Percentiles rank a stretch among this genome's conserved stretches.
Evolutionary conservation across 257 asterid genomes (phyloP).

Genomic region (Cordia subcordata): DNA sequence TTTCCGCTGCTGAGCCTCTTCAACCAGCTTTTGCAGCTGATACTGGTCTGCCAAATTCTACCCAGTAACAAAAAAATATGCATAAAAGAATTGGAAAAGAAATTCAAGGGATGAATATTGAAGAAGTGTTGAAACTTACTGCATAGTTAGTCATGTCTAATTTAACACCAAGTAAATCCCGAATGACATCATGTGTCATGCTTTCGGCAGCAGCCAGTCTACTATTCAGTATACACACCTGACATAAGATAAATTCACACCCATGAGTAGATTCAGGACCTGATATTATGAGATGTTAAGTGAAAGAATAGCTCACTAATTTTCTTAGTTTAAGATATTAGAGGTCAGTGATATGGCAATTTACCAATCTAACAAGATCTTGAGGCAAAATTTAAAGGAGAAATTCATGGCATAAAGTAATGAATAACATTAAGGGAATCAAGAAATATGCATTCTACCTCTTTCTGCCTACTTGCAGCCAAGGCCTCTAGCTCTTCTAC

Average conservation of each 20-base stretch:
- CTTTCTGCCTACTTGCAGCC: constrained; percentile 61
- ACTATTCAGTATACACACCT: constrained; percentile 71
- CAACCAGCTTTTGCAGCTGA: constrained; percentile 67
- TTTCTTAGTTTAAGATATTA: too few species aligned
- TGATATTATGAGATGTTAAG: too few species aligned
- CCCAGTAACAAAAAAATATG: constrained; percentile 9
- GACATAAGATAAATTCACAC: constrained; percentile 19
- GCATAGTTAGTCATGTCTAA: constrained; percentile 77
- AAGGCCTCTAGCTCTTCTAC: constrained; percentile 73
- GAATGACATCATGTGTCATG: constrained; percentile 95
- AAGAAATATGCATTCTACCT: constrained; percentile 33
- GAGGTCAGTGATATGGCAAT: too few species aligned
- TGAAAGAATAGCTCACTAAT: too few species aligned
- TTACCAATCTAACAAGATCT: too few species aligned
- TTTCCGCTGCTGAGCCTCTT: constrained; percentile 67
- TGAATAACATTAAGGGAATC: not conserved
- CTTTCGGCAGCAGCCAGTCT: constrained; percentile 81
- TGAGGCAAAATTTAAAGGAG: not conserved
- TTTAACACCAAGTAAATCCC: constrained; percentile 90
- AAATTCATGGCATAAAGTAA: constrained; percentile 3
- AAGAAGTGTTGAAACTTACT: constrained; percentile 39
- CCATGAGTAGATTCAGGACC: not conserved
- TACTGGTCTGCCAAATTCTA: constrained; percentile 68
- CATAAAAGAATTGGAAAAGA: constrained; percentile 9
- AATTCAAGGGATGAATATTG: constrained; percentile 1